These are phyloP conservation scores for Axilococcus clingmanii DNA, from an alignment of 139 green algal species.

Conservation along the genomic window DNA sequence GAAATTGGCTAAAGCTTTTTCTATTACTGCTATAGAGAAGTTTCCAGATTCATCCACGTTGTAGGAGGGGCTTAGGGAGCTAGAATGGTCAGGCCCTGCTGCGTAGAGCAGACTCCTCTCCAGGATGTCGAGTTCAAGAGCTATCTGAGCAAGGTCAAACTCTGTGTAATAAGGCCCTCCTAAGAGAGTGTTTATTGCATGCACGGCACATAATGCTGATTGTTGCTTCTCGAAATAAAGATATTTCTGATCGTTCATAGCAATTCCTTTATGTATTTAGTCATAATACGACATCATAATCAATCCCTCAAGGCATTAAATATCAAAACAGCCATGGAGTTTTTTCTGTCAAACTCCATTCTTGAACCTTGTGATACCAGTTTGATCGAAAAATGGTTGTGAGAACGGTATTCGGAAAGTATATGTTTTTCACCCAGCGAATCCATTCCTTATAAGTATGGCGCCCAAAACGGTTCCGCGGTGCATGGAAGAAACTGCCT, in stretches of 20 bases:
- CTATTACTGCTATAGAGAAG: slow-evolving; percentile 75
- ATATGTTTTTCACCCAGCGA: background rate
- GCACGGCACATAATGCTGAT: slow-evolving; percentile 67
- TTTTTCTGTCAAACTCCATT: background rate
- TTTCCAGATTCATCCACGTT: slow-evolving; percentile 74
- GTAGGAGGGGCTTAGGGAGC: slow-evolving; percentile 37
- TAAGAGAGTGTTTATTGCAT: slow-evolving; percentile 71
- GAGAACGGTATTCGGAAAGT: background rate
- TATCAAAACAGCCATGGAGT: too few species aligned
- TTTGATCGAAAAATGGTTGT: background rate
- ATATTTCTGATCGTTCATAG: too few species aligned
- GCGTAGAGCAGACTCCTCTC: slow-evolving; percentile 59
- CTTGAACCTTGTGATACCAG: background rate
- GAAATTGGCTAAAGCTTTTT: slow-evolving; percentile 62
- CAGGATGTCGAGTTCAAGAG: slow-evolving; percentile 54
- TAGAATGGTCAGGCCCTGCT: slow-evolving; percentile 29
- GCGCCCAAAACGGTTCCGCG: background rate
- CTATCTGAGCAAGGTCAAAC: slow-evolving; percentile 62
- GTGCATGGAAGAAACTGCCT: background rate
- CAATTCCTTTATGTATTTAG: too few species aligned
- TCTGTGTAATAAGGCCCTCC: slow-evolving; percentile 71
- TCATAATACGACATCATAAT: too few species aligned
- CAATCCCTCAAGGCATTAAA: too few species aligned
- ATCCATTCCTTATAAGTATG: background rate
- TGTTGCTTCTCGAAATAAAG: slow-evolving; percentile 60